Percentiles rank a stretch among this genome's conserved stretches.
phyloP scores from a whole-genome alignment of 306 rosid species.

The Comarum palustre region DNA sequence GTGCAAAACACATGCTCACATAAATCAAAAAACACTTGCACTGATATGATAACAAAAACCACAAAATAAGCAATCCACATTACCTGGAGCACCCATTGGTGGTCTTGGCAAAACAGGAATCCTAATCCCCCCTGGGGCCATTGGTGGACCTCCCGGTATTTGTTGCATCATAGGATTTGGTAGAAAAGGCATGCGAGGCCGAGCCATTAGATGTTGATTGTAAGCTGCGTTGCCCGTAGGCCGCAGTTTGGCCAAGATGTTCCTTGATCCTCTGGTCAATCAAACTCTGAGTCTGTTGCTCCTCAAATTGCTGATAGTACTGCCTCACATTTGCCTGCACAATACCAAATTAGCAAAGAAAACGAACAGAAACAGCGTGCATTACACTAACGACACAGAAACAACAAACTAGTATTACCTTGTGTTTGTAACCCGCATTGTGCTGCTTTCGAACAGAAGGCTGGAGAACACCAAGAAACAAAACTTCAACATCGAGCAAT shows the following conservation, averaged over 20 bases:
- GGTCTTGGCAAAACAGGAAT: constrained; percentile 89
- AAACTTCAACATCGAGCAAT: background rate
- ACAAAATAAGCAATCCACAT: background rate
- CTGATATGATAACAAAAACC: background rate
- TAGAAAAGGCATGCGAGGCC: constrained; percentile 69
- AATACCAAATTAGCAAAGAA: constrained; percentile 9
- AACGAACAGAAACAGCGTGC: background rate
- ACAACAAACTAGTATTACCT: constrained; percentile 43
- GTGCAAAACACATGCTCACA: background rate
- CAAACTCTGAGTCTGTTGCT: constrained; percentile 91
- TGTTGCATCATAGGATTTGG: constrained; percentile 63
- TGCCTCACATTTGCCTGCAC: constrained; percentile 79
- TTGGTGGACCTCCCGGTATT: constrained; percentile 56
- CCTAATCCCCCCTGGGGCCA: constrained; percentile 74
- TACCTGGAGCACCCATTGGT: constrained; percentile 67
- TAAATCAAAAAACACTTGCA: background rate
- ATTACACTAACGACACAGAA: background rate
- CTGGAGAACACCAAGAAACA: constrained; percentile 40
- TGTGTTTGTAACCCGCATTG: constrained; percentile 95
- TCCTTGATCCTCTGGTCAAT: constrained; percentile 95
- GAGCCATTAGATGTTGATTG: constrained; percentile 67
- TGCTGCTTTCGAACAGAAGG: constrained; percentile 98
- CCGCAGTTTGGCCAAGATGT: constrained; percentile 92
- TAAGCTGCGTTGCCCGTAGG: constrained; percentile 78
- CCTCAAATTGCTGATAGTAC: constrained; percentile 94